Evolutionary conservation across 345 rosid species (phyloP).

Genomic region (Microthlaspi erraticum): DNA sequence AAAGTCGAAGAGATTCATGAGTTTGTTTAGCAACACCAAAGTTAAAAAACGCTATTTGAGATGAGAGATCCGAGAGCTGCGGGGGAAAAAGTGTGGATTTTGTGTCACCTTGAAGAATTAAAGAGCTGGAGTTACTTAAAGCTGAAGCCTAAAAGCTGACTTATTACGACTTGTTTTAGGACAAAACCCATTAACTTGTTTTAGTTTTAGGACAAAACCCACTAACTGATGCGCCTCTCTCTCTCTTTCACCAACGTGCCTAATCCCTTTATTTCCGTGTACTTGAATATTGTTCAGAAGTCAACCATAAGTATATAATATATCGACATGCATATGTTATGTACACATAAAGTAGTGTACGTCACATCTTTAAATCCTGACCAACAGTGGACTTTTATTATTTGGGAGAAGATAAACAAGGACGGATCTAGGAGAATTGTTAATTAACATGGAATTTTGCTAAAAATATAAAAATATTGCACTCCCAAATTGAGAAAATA

Average conservation of each 20-base stretch:
- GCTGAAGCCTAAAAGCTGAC: slow-evolving; percentile 33
- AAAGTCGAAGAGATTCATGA: slow-evolving; percentile 32
- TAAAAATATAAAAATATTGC: background rate
- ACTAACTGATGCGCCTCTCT: slow-evolving; percentile 13
- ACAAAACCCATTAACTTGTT: slow-evolving; percentile 40
- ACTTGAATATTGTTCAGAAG: slow-evolving; percentile 9
- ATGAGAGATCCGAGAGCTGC: slow-evolving; percentile 45
- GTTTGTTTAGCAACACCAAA: slow-evolving; percentile 16
- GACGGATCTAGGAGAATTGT: slow-evolving; percentile 10
- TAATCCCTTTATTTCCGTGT: slow-evolving; percentile 4
- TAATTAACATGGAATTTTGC: background rate
- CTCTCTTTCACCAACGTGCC: slow-evolving; percentile 33
- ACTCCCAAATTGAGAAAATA: background rate
- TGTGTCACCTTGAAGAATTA: slow-evolving; percentile 40
- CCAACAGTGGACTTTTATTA: background rate
- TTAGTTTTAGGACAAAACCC: slow-evolving; percentile 39
- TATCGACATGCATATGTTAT: background rate
- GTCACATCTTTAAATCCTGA: background rate
- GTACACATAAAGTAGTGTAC: background rate
- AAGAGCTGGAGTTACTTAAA: slow-evolving; percentile 41
- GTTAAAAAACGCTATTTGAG: slow-evolving; percentile 18
- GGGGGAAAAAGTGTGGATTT: slow-evolving; percentile 24
- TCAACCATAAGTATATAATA: slow-evolving; percentile 25
- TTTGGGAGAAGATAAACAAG: background rate
- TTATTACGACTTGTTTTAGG: slow-evolving; percentile 29